Conservation (phyloP, 164 flowering plant genomes). For the Paratinospora sagittata region DNA sequence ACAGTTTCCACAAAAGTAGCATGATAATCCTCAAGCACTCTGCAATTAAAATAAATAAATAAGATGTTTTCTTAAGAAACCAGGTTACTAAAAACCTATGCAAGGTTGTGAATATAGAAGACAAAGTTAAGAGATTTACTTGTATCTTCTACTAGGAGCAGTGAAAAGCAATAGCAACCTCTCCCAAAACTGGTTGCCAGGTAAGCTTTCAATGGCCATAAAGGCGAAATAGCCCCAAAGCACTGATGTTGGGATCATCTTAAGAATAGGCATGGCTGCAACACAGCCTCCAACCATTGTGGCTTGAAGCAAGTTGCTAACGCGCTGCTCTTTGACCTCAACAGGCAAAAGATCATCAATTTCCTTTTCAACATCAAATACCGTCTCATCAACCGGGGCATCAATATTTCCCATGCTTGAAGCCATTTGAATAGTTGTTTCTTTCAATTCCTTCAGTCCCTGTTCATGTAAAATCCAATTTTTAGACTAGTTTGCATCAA, state of each 20-base stretch:
- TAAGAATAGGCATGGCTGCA: constrained; percentile 93
- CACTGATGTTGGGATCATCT: constrained; percentile 95
- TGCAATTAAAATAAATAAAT: constrained; percentile 23
- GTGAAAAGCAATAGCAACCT: constrained; percentile 86
- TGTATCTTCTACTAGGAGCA: constrained; percentile 96
- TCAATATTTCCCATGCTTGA: constrained; percentile 72
- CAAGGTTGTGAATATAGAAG: background rate
- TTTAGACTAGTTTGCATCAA: constrained; percentile 2
- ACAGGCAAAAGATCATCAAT: constrained; percentile 93
- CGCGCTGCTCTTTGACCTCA: constrained; percentile 94
- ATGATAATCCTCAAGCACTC: constrained; percentile 92
- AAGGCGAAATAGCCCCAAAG: constrained; percentile 99
- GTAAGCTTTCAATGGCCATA: constrained; percentile 99
- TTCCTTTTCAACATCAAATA: constrained; percentile 96
- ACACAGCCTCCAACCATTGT: constrained; percentile 93
- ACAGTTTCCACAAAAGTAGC: constrained; percentile 98
- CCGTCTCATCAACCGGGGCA: constrained; percentile 91
- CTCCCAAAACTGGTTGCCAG: constrained; percentile 99
- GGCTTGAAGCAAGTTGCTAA: constrained; percentile 90
- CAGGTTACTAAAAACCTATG: background rate
- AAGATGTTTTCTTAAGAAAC: constrained; percentile 3
- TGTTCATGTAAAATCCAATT: constrained; percentile 16
- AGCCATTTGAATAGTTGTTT: constrained; percentile 83
- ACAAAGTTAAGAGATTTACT: constrained; percentile 34
- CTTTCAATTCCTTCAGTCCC: constrained; percentile 87